Evolutionary conservation across 2,329 filamentous ascomycete species (phyloP).

Genomic region (Tricladium varicosporioides): DNA sequence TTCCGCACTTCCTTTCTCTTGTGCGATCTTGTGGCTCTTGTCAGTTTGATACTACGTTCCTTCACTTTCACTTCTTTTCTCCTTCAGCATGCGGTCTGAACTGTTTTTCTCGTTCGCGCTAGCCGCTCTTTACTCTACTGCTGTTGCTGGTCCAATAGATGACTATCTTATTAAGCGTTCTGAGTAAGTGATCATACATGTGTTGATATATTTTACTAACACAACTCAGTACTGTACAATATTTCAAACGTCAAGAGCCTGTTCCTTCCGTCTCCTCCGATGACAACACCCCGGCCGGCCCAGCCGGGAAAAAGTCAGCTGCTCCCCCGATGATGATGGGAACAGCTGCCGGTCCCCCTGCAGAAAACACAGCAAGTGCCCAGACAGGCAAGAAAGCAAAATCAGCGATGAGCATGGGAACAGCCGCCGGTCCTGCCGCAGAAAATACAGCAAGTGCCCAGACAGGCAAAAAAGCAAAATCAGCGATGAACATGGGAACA

Average conservation of each 20-base stretch:
- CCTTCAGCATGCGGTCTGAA: slow-evolving; percentile 25
- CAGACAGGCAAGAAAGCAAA: too few relatives aligned
- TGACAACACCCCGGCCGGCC: not conserved
- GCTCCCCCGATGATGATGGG: not conserved
- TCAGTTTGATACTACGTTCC: slow-evolving; percentile 24
- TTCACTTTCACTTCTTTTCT: slow-evolving; percentile 10
- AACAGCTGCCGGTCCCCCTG: not conserved
- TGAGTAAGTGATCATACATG: not conserved
- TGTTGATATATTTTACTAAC: not conserved
- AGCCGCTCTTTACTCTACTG: slow-evolving; percentile 25
- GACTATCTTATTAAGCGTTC: not conserved
- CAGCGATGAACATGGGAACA: not conserved
- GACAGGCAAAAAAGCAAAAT: too few relatives aligned
- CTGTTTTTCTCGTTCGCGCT: slow-evolving; percentile 20
- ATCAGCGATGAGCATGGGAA: too few relatives aligned
- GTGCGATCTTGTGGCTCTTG: not conserved
- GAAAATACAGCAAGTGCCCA: not conserved
- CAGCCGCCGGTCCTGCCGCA: not conserved
- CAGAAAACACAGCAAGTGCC: not conserved
- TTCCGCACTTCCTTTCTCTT: slow-evolving; percentile 7
- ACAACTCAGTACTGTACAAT: not conserved
- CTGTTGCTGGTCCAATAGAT: slow-evolving; percentile 21
- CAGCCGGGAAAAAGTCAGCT: not conserved
- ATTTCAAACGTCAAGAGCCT: not conserved
- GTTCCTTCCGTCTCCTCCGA: not conserved